phyloP scores from a whole-genome alignment of 1,284 basidiomycete genomes.

The Neonothopanus nambi region DNA sequence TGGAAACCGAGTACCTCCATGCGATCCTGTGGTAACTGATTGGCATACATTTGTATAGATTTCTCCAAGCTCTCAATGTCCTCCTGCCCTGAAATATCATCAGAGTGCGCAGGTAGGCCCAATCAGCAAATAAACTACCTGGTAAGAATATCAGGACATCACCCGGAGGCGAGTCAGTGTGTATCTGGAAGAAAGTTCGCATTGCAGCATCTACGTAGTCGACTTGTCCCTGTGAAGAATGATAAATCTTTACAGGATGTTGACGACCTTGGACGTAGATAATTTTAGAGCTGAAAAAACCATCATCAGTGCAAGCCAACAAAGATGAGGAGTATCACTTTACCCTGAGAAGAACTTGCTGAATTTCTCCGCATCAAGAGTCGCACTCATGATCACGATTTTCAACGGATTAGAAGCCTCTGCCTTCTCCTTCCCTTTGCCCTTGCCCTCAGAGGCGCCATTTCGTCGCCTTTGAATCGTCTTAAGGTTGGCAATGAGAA shows the following conservation, averaged over 20 bases:
- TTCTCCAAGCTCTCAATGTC: constrained; percentile 91
- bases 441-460: constrained; percentile 38
- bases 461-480: constrained; percentile 79
- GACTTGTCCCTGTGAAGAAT: constrained; percentile 69
- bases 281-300: constrained; percentile 70
- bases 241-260: constrained; percentile 84
- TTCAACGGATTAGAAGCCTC: constrained; percentile 59
- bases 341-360: constrained; percentile 85
- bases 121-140: constrained; percentile 40
- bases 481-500: constrained; percentile 91
- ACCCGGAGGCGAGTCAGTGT: constrained; percentile 76
- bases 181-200: constrained; percentile 90
- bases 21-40: constrained; percentile 58
- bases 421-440: constrained; percentile 37
- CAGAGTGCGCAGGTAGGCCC: constrained; percentile 5
- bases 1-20: constrained; percentile 42
- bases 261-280: constrained; percentile 93
- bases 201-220: constrained; percentile 92
- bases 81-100: constrained; percentile 71
- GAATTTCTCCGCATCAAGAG: constrained; percentile 93
- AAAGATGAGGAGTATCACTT: constrained; percentile 27
- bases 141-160: constrained; percentile 95
- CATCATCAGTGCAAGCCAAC: constrained; percentile 5
- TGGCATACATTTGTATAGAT: constrained; percentile 66
- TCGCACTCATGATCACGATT: constrained; percentile 96